Evolutionary conservation across 75 land plant species (phyloP).

Genomic region (Selaginella moellendorffii): DNA sequence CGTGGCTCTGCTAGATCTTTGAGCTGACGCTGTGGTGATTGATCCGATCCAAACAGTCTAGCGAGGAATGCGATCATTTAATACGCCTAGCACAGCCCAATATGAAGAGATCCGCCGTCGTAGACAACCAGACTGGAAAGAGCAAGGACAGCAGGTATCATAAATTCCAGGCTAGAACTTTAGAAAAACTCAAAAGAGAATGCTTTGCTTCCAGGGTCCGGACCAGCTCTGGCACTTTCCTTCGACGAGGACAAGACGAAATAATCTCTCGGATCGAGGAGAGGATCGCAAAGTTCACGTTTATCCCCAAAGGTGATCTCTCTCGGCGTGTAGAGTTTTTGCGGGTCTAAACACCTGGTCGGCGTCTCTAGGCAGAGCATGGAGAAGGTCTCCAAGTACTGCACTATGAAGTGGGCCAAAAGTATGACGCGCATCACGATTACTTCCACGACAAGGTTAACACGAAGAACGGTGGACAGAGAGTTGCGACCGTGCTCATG

Average conservation of each 20-base stretch:
- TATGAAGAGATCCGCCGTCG: slow-evolving; percentile 19
- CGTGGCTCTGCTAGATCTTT: not conserved
- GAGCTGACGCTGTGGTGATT: not conserved
- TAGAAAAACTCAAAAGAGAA: not conserved
- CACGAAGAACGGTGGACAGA: slow-evolving; percentile 5
- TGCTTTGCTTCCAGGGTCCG: slow-evolving; percentile 9
- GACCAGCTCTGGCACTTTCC: slow-evolving; percentile 7
- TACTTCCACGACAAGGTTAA: slow-evolving; percentile 1
- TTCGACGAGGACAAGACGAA: slow-evolving; percentile 4
- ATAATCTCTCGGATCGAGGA: not conserved
- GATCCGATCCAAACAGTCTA: too few species aligned
- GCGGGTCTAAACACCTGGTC: not conserved
- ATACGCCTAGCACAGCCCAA: slow-evolving; percentile 16
- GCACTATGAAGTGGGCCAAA: slow-evolving; percentile 11
- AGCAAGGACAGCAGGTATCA: slow-evolving; percentile 14
- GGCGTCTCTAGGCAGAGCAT: slow-evolving; percentile 3
- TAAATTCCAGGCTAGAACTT: not conserved
- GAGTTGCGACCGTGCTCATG: slow-evolving; percentile 8
- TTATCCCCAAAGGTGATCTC: slow-evolving; percentile 7
- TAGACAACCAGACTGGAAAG: slow-evolving; percentile 19
- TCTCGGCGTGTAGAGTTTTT: too few species aligned
- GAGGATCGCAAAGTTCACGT: slow-evolving; percentile 7
- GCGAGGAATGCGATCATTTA: slow-evolving; percentile 22
- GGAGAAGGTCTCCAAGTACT: slow-evolving; percentile 9
- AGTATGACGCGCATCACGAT: slow-evolving; percentile 8